phyloP scores from a whole-genome alignment of 2,329 filamentous ascomycete species.

The Pestalotiopsis sp. region DNA sequence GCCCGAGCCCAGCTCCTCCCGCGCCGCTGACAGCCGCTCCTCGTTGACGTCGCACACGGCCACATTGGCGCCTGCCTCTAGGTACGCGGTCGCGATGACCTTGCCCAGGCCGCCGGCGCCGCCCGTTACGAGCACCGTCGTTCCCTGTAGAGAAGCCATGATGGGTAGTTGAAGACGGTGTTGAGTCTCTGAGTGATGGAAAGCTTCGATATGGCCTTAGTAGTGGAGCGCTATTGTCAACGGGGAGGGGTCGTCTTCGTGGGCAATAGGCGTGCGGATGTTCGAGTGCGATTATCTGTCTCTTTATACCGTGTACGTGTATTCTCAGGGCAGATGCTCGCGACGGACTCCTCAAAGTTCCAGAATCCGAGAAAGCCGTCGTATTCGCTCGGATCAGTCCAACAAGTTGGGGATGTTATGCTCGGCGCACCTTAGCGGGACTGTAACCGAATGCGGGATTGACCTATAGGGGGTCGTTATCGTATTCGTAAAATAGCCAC shows the following conservation, averaged over 20 bases:
- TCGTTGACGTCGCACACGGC: constrained; percentile 33
- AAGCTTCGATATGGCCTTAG: neutral
- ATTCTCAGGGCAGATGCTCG: too few species aligned
- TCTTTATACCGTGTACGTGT: too few species aligned
- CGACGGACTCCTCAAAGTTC: too few species aligned
- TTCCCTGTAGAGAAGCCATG: constrained; percentile 11
- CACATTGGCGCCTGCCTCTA: constrained; percentile 33
- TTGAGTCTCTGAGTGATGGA: neutral
- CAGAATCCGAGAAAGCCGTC: neutral
- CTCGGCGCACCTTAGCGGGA: neutral
- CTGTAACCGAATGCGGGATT: neutral
- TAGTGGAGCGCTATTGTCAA: too few species aligned
- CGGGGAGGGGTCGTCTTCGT: too few species aligned
- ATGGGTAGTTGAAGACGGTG: neutral
- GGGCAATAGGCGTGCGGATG: too few species aligned
- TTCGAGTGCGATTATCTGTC: too few species aligned
- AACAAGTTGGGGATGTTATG: neutral
- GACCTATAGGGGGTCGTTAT: constrained; percentile 4
- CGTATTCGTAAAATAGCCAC: constrained; percentile 4
- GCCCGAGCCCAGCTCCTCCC: constrained; percentile 25
- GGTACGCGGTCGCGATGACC: constrained; percentile 31
- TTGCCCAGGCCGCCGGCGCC: constrained; percentile 36
- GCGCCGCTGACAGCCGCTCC: constrained; percentile 26
- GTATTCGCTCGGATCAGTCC: neutral
- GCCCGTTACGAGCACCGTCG: constrained; percentile 32